phyloP scores from a whole-genome alignment of 2,329 filamentous ascomycete genomes.

The Verticillium klebahnii region DNA sequence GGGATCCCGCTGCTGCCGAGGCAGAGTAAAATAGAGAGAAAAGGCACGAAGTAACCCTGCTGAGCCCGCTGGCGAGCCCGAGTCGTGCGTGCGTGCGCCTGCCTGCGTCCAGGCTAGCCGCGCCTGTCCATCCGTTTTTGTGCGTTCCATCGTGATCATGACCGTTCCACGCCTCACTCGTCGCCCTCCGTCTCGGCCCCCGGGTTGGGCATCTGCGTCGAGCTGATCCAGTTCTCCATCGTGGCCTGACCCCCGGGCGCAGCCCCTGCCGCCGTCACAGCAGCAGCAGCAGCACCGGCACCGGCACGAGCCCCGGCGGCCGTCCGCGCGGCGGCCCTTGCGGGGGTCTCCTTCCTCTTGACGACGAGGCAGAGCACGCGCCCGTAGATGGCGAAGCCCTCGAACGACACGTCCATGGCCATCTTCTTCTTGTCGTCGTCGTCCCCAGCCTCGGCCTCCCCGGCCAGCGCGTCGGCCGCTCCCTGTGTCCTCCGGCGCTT shows the following conservation, averaged over 20 bases:
- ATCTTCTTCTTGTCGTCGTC: constrained; percentile 93
- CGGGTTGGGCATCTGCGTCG: constrained; percentile 61
- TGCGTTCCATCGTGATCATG: background rate
- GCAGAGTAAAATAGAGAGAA: too few species aligned
- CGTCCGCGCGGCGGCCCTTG: constrained; percentile 16
- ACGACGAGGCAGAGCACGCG: constrained; percentile 89
- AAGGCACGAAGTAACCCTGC: background rate
- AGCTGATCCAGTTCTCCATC: constrained; percentile 83
- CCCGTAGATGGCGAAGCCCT: constrained; percentile 94
- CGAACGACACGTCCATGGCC: constrained; percentile 79
- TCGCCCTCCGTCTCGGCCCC: constrained; percentile 22
- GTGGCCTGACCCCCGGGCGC: constrained; percentile 59
- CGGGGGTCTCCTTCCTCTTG: constrained; percentile 57
- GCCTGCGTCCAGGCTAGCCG: background rate
- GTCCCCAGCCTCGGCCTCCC: constrained; percentile 8
- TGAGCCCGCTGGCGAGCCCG: background rate
- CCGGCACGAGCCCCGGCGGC: background rate
- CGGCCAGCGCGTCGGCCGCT: constrained; percentile 20
- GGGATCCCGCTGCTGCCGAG: too few species aligned
- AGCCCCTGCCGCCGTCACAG: constrained; percentile 25
- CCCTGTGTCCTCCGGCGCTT: constrained; percentile 40
- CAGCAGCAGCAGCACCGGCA: background rate
- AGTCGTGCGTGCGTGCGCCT: too few species aligned
- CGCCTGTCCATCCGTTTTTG: too few species aligned
- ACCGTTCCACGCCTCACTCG: background rate